A percentile compares a stretch with the other conserved stretches of the same genome.
These are phyloP conservation scores for Chimonanthus salicifolius DNA, from an alignment of 164 flowering plant genomes.

Conservation along the genomic window DNA sequence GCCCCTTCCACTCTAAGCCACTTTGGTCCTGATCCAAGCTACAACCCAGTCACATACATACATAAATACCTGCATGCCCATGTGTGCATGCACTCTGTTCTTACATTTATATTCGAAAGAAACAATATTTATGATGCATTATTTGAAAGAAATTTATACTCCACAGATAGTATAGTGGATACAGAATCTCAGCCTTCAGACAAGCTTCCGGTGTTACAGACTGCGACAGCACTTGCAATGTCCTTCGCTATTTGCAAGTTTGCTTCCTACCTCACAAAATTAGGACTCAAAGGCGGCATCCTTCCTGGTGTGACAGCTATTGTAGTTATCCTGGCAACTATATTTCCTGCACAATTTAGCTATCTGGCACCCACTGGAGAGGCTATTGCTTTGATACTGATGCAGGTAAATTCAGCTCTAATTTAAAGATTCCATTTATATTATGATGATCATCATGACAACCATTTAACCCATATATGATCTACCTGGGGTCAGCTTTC, in stretches of 20 bases:
- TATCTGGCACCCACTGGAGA: conserved; percentile 80
- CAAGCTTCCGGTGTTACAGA: conserved; percentile 50
- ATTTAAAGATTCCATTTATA: no score
- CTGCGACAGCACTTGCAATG: conserved; percentile 62
- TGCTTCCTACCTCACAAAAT: conserved; percentile 34
- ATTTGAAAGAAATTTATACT: conserved; percentile 6
- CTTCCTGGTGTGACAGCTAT: conserved; percentile 68
- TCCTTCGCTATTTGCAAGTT: conserved; percentile 65
- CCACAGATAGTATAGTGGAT: conserved; percentile 38
- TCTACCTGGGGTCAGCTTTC: no score
- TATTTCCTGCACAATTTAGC: conserved; percentile 45
- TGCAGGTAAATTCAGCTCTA: conserved; percentile 52
- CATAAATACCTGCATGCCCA: no score
- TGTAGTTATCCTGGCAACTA: conserved; percentile 63
- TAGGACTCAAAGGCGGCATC: conserved; percentile 53
- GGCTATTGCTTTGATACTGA: conserved; percentile 53
- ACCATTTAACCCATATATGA: no score
- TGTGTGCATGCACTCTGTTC: no score
- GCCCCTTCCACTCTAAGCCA: no score
- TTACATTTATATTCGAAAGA: background rate
- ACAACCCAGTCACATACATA: no score
- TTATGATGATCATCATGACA: no score
- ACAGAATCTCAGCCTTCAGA: conserved; percentile 22
- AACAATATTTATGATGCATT: background rate
- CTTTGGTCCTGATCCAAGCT: no score